Base-by-base conservation (phyloP, 768 basidiomycete genomes). In the Boletus speciosus region DNA sequence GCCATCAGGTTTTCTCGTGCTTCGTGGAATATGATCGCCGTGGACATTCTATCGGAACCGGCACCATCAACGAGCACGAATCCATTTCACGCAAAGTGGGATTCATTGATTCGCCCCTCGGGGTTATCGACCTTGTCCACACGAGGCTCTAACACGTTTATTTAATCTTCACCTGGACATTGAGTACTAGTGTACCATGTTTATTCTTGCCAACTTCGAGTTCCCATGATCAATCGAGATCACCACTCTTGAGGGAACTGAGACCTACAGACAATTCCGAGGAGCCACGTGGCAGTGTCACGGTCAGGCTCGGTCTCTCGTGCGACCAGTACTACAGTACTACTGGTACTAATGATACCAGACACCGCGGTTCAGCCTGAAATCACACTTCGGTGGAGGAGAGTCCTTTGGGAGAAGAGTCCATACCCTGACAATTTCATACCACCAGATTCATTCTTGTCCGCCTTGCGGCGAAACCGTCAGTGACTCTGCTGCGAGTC, bases 401-500 rank as follows among this genome's bases (percentile, higher is more conserved):
- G 82, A 62, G 79, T 86, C 37, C 80, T 93, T n/a, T 93, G 90
- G 90, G 86, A 83, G 70, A 73, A 66, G 49, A 88, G 87, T 67
- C 73, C 79, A 3, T 86, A 80, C 66, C 86, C 90, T 31, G 95
- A 97, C 71, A 93, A 95, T 68, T 84, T 93, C 74, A 85, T 97
- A 48, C 88, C 90, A 7, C 73, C 77, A 39, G 74, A 69, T 6
- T 77, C 83, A 6, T 97, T 97, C 71, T 77, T 95, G 40, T 82
- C 86, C 1, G 85, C 90, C 53, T 71, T 97, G 61, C 79, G 81
- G 63, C 85, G 74, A 67, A 95, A 94, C 70, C 81, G 91, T 93
- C 68, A 66, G 85, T 75, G 29, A 31, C 47, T 55, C 59, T 39
- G 19, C 52, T 49, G 11, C 49, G 43, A 53, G 49, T 40, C 55